These are phyloP conservation scores for Isoetes taiwanensis DNA, from an alignment of 75 land plant species.

Conservation along the genomic window DNA sequence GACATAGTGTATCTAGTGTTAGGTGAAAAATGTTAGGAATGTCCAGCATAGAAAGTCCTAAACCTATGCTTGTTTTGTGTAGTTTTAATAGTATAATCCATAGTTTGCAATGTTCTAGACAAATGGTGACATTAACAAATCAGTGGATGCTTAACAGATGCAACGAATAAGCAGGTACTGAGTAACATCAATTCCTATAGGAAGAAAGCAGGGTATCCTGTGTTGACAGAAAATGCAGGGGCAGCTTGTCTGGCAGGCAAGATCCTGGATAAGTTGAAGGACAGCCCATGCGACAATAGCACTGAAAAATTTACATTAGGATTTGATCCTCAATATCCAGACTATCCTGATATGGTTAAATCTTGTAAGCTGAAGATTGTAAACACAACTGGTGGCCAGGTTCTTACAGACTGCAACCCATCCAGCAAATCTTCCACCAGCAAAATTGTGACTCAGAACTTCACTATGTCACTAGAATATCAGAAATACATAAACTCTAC, in stretches of 20 bases:
- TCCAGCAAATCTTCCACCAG: background rate
- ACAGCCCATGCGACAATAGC: background rate
- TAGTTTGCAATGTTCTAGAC: too few relatives aligned
- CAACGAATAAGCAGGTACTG: background rate
- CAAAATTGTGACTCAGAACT: background rate
- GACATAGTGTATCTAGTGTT: too few relatives aligned
- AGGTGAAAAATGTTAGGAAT: too few relatives aligned
- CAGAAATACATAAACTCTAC: background rate
- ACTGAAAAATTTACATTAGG: background rate
- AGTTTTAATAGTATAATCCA: too few relatives aligned
- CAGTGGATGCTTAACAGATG: too few relatives aligned
- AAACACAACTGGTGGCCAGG: slow-evolving; percentile 1
- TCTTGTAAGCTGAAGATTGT: background rate
- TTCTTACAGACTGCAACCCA: slow-evolving; percentile 1
- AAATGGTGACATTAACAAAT: too few relatives aligned
- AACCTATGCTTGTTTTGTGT: too few relatives aligned
- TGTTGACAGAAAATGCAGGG: background rate
- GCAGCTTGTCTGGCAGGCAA: slow-evolving; percentile 4
- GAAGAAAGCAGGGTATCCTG: background rate
- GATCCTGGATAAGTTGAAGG: background rate
- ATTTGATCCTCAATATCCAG: background rate
- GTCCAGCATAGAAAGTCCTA: too few relatives aligned
- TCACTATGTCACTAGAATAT: background rate
- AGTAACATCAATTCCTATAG: background rate
- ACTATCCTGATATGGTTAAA: background rate